Conservation (phyloP, 441 rosid genomes). For the Cnidoscolus chayamansa region DNA sequence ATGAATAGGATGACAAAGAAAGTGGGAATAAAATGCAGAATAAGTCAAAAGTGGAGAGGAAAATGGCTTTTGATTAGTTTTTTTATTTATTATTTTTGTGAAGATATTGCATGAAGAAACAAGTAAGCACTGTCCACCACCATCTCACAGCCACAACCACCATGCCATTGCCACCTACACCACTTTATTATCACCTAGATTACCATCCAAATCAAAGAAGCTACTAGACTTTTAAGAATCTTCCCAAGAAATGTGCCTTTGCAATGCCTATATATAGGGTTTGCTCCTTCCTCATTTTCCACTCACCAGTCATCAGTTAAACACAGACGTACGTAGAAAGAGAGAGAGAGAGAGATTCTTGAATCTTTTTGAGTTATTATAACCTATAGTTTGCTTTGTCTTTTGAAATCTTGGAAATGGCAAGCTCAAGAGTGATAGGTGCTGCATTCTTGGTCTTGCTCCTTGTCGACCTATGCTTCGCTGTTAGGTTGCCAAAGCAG, state of each 20-base stretch:
- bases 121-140: not conserved
- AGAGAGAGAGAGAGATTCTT: no score
- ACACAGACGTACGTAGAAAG: not conserved
- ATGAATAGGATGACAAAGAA: no score
- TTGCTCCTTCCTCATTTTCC: slow-evolving; percentile 16
- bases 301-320: not conserved
- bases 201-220: slow-evolving; percentile 17
- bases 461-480: slow-evolving; percentile 40
- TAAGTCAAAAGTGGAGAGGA: no score
- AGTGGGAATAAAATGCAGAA: no score
- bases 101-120: not conserved
- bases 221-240: slow-evolving; percentile 27
- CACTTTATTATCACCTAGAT: no score
- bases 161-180: no score
- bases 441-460: slow-evolving; percentile 45
- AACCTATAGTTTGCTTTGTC: not conserved
- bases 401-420: slow-evolving; percentile 23
- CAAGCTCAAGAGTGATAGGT: slow-evolving; percentile 31
- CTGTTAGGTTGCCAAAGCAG: slow-evolving; percentile 36
- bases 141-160: no score
- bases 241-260: not conserved
- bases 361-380: not conserved
- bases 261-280: slow-evolving; percentile 34
- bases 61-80: not conserved
- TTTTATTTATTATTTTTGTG: no score